Base-by-base conservation (phyloP, 768 basidiomycete species). In the Boletus sp. region DNA sequence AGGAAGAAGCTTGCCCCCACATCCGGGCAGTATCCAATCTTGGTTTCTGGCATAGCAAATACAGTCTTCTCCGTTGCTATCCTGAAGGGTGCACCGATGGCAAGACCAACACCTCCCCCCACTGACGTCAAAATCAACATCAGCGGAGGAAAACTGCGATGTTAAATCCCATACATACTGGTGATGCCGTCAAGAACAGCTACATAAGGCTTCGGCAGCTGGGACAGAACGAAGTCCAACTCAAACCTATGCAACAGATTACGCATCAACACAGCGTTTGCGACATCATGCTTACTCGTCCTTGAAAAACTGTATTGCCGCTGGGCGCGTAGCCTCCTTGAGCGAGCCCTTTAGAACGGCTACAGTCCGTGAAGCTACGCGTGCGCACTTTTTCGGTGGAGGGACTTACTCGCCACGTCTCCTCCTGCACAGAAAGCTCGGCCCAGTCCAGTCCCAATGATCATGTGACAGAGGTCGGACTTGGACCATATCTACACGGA, bases 31-130 rank as follows among this genome's bases (percentile, higher is more conserved):
- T 90, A 93, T 41, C 88, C 90, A 63, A 94, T 93, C 64, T 88
- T 90, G 13, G 90, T 93, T 75, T 99, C 97, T 15, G 97, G 97
- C 97, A 98, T 98, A 7, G 93, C 88, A 68, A 98, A 90, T 1
- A 81, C 54, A 0, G 95, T 97, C 27, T 88, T 89, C 70, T 96
- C 93, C 4, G 96, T 98, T 4, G 95, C 95, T 52, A 99, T 81
- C 56, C 97, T 82, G 72, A 98, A 94, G 0, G 87, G 81, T 4
- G 95, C 96, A 53, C 87, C 82, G 11, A 87, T 83, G 37, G 83
- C 78, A 45, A 99, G 83, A 37, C 97, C 97, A 21, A 89, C 91
- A 46, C 97, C 97, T 50, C 97, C 97, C 43, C 97, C 97, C 88
- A 98, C 93, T 97, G 56, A 49, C 39, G 33, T 58, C 44, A 30